These are phyloP conservation scores for Gracilariopsis chorda DNA, from an alignment of 23 red algal genomes.

Conservation along the genomic window DNA sequence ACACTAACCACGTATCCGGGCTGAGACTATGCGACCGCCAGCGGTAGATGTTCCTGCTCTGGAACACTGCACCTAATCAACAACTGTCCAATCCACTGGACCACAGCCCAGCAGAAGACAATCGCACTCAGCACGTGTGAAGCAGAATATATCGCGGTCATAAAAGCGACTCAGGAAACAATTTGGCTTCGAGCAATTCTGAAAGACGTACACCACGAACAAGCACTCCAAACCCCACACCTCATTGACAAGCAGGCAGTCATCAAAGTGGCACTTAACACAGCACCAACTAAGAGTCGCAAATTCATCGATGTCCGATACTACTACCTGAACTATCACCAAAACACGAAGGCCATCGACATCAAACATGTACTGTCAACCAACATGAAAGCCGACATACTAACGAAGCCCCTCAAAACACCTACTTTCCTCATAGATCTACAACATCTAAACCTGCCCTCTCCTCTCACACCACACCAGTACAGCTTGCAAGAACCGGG, in stretches of 20 bases:
- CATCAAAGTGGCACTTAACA: not conserved
- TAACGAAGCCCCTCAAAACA: not conserved
- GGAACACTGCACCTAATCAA: not conserved
- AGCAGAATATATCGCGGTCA: conserved; percentile 33
- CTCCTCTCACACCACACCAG: too few species aligned
- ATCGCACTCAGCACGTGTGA: conserved; percentile 38
- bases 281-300: not conserved
- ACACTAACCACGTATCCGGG: not conserved
- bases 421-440: too few species aligned
- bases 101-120: not conserved
- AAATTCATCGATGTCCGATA: not conserved
- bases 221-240: not conserved
- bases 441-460: too few species aligned
- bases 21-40: not conserved
- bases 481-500: too few species aligned
- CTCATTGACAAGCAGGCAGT: not conserved
- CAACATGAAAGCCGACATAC: not conserved
- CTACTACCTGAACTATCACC: not conserved
- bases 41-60: not conserved
- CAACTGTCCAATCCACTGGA: not conserved
- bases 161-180: not conserved
- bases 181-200: not conserved
- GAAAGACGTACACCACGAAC: not conserved
- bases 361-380: not conserved
- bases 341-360: not conserved